A percentile compares a stretch with the other conserved stretches of the same genome.
These are phyloP conservation scores for Talaromyces atroroseus DNA, from an alignment of 2,329 filamentous ascomycete genomes.

Conservation along the genomic window DNA sequence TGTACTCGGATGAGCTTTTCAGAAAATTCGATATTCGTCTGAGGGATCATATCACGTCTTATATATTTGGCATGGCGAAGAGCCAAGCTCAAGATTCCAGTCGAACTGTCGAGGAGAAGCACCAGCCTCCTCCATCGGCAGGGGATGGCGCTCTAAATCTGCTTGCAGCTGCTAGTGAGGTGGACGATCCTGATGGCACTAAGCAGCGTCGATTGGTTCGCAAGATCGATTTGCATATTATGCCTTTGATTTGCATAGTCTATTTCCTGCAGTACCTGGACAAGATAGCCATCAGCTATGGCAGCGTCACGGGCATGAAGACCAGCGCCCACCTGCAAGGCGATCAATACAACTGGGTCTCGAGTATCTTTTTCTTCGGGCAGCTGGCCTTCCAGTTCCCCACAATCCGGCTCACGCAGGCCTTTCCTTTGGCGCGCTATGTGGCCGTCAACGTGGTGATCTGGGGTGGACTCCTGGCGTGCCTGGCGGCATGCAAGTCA, in stretches of 20 bases:
- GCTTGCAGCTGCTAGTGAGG: not conserved
- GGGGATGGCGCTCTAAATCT: not conserved
- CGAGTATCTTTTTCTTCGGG: conserved; percentile 24
- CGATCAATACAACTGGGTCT: conserved; percentile 42
- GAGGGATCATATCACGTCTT: no score
- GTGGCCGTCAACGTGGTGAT: conserved; percentile 32
- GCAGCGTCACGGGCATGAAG: conserved; percentile 24
- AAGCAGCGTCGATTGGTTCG: conserved; percentile 7
- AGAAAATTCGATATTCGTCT: no score
- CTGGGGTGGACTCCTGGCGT: conserved; percentile 26
- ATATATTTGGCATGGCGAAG: not conserved
- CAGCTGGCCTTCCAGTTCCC: conserved; percentile 35
- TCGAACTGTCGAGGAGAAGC: not conserved
- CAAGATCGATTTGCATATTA: conserved; percentile 26
- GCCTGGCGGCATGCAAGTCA: conserved; percentile 33
- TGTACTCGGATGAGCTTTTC: no score
- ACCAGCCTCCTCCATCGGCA: not conserved
- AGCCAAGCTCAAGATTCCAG: not conserved
- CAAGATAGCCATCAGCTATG: conserved; percentile 22
- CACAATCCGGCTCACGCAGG: conserved; percentile 33
- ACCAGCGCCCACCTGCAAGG: conserved; percentile 33
- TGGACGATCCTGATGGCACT: not conserved
- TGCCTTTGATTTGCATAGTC: conserved; percentile 27
- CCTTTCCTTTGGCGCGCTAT: conserved; percentile 36
- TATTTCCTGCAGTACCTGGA: conserved; percentile 29